Evolutionary conservation across 2,329 filamentous ascomycete species (phyloP).

Genomic region (Fusarium sp.): DNA sequence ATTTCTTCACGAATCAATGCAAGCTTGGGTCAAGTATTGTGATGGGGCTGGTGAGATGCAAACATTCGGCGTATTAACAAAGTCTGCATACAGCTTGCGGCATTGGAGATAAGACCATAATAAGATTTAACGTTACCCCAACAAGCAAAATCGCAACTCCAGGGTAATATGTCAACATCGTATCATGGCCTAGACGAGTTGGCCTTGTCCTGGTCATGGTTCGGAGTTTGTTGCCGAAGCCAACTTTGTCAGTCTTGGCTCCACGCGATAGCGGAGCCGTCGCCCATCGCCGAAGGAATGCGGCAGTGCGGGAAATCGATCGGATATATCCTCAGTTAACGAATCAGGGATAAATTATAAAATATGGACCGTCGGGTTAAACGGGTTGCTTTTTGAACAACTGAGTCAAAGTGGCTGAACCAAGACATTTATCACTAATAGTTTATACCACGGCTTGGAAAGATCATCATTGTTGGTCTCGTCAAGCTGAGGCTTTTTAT

Average conservation of each 20-base stretch:
- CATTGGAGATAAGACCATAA: background rate
- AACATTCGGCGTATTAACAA: background rate
- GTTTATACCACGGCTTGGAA: background rate
- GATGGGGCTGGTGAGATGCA: background rate
- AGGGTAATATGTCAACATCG: constrained; percentile 15
- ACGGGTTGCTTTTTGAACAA: too few species aligned
- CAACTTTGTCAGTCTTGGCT: background rate
- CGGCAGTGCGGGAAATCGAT: constrained; percentile 25
- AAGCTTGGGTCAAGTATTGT: background rate
- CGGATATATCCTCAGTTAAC: background rate
- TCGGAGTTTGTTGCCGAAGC: constrained; percentile 14
- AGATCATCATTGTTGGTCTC: background rate
- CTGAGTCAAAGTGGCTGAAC: background rate
- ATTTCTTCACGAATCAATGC: background rate
- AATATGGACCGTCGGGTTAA: constrained; percentile 1
- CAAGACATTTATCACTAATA: background rate
- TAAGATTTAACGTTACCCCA: background rate
- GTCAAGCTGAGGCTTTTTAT: constrained; percentile 22
- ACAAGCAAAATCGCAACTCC: background rate
- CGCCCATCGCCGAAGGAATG: background rate
- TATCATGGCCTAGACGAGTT: constrained; percentile 6
- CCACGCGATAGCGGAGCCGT: constrained; percentile 7
- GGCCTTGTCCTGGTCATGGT: background rate
- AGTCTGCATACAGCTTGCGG: background rate
- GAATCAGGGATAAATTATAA: constrained; percentile 23